Evolutionary conservation across 768 basidiomycete species (phyloP), one percentile per base, ranked within the genome.

Genomic region (Auricularia cornea): DNA sequence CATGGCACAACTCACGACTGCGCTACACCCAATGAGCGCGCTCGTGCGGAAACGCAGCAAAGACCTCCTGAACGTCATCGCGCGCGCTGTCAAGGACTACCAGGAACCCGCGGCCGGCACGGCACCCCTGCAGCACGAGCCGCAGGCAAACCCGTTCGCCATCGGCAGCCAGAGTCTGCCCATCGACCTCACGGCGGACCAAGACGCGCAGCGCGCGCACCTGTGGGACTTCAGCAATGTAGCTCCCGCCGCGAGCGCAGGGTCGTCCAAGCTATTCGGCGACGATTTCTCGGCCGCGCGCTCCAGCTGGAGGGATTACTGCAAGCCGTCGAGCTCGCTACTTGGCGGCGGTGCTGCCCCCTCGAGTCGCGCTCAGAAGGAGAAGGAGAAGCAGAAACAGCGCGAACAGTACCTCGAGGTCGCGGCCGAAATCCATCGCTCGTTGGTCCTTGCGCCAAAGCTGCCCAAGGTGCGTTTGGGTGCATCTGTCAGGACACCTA

Each of bases 1-100:
- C 69, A 80, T 87, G 76, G 80, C 83, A 3, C 79, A 80, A 3
- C 72, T 93, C 51, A 74, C 90, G 59, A 76, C 79, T n/a, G 68
- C 81, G 30, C 87, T 92, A 69, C 79, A 77, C 62, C 78, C 80
- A 3, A 77, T 87, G 3, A 87, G 88, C 14, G 80, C 84, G n/a
- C 76, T 90, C 2, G 76, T 92, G 23, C 81, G 84, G 64, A 78
- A 79, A 59, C 78, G 84, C 30, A 81, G 82, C 8, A 83, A 81
- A 65, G 90, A 91, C 69, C 74, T 92, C 44, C 73, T 88, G 40
- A 81, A 81, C 41, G 79, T 83, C n/a, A 81, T 95, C 30, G 80
- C 78, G 60, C 77, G 76, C 12, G 80, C 82, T 11, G 72, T 85
- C 23, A 78, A 77, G 67, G 68, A 63, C 59, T 61, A 59, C 23